These are phyloP conservation scores for Aspergillus terreus DNA, from an alignment of 2,329 filamentous ascomycete genomes.

Conservation along the genomic window DNA sequence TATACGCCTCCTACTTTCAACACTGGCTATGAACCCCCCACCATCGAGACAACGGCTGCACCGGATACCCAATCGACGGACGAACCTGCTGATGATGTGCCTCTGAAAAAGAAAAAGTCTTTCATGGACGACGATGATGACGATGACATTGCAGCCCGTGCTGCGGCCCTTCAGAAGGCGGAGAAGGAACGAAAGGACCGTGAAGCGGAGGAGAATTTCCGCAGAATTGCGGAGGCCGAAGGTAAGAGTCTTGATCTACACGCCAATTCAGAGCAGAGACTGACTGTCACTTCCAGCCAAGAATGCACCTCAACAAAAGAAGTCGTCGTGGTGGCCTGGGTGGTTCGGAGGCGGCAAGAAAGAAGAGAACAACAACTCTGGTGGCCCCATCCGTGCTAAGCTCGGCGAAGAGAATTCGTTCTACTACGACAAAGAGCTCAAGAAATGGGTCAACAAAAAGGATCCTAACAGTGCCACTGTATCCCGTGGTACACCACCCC, in stretches of 20 bases:
- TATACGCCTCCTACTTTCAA: constrained; percentile 5
- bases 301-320: constrained; percentile 26
- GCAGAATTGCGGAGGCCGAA: constrained; percentile 71
- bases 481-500: constrained; percentile 69
- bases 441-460: constrained; percentile 98
- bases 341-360: constrained; percentile 73
- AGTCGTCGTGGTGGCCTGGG: constrained; percentile 71
- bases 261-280: too few relatives aligned
- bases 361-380: constrained; percentile 43
- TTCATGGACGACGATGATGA: constrained; percentile 83
- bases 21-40: constrained; percentile 36
- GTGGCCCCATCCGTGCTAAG: constrained; percentile 77
- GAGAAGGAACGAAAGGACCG: constrained; percentile 69
- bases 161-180: constrained; percentile 51
- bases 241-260: constrained; percentile 36
- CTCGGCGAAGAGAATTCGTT: constrained; percentile 91
- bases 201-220: constrained; percentile 81
- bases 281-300: constrained; percentile 27
- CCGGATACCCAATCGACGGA: constrained; percentile 47
- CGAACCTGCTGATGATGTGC: constrained; percentile 52
- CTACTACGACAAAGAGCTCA: constrained; percentile 90
- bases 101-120: constrained; percentile 68
- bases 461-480: constrained; percentile 60
- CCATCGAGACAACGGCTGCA: constrained; percentile 31
- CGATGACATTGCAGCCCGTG: constrained; percentile 55